These are phyloP conservation scores for Dryas octopetala DNA, from an alignment of 306 rosid genomes.

Conservation along the genomic window DNA sequence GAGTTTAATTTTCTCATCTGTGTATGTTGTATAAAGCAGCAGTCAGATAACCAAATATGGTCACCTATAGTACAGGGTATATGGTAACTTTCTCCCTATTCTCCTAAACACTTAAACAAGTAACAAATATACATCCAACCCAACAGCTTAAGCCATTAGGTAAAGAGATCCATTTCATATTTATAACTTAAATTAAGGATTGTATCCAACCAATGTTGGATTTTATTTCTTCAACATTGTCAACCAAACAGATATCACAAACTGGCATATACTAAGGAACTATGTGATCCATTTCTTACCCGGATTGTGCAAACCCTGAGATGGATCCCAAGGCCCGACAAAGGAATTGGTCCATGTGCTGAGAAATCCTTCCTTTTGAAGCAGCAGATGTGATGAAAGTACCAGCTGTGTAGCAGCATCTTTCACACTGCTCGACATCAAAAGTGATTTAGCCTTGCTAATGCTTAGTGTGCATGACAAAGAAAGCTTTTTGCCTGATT, in stretches of 20 bases:
- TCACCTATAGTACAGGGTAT: slow-evolving; percentile 3
- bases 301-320: slow-evolving; percentile 98
- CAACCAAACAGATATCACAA: background rate
- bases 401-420: slow-evolving; percentile 83
- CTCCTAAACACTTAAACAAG: background rate
- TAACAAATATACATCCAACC: background rate
- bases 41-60: slow-evolving; percentile 30
- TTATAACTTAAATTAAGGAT: background rate
- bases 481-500: background rate
- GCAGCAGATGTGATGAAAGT: slow-evolving; percentile 82
- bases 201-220: background rate
- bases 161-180: background rate
- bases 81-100: slow-evolving; percentile 9
- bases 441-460: slow-evolving; percentile 22
- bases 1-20: slow-evolving; percentile 95
- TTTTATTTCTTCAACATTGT: background rate
- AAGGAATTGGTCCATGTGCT: slow-evolving; percentile 96
- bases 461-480: slow-evolving; percentile 18
- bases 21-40: slow-evolving; percentile 20
- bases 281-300: slow-evolving; percentile 50
- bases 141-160: background rate
- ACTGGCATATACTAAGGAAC: slow-evolving; percentile 18
- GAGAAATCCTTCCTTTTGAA: slow-evolving; percentile 88
- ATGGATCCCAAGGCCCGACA: slow-evolving; percentile 99
- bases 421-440: slow-evolving; percentile 48